Conservation (phyloP, 2,329 filamentous ascomycete genomes). For the Pseudogymnoascus sp. region DNA sequence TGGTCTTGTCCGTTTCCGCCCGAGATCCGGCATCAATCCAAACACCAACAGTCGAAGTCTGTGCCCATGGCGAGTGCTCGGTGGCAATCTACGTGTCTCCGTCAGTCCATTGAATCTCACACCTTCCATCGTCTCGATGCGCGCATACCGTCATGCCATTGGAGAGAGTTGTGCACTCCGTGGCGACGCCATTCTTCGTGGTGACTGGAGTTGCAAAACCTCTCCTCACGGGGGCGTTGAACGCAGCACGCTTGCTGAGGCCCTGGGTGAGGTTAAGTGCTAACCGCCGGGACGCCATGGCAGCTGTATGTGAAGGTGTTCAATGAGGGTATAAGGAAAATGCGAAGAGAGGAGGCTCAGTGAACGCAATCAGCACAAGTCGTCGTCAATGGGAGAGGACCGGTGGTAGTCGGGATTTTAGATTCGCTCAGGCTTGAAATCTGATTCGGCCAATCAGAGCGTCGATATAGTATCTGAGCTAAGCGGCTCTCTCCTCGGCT, state of each 20-base stretch:
- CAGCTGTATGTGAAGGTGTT: constrained; percentile 23
- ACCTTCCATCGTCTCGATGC: constrained; percentile 16
- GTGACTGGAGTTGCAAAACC: constrained; percentile 82
- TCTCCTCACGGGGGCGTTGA: constrained; percentile 74
- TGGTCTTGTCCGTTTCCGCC: constrained; percentile 96
- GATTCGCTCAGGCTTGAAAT: constrained; percentile 17
- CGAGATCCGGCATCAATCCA: constrained; percentile 99
- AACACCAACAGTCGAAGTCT: constrained; percentile 96
- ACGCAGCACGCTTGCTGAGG: constrained; percentile 79
- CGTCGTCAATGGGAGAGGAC: constrained; percentile 13
- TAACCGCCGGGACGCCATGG: constrained; percentile 94
- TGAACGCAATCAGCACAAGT: constrained; percentile 13
- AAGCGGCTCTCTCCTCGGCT: constrained; percentile 11
- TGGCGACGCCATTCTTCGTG: constrained; percentile 62
- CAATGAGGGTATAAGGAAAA: constrained; percentile 4
- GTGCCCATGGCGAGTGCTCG: constrained; percentile 95
- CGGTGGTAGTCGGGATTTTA: constrained; percentile 15
- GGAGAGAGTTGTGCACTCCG: constrained; percentile 90
- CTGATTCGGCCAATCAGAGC: constrained; percentile 20
- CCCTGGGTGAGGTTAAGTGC: constrained; percentile 89
- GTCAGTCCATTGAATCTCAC: constrained; percentile 36
- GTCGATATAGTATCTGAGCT: neutral
- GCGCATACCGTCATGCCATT: constrained; percentile 85
- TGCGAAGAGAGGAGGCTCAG: constrained; percentile 16
- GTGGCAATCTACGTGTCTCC: constrained; percentile 72